Conservation (phyloP, 1,284 basidiomycete species). For the Gymnopus androsaceus region DNA sequence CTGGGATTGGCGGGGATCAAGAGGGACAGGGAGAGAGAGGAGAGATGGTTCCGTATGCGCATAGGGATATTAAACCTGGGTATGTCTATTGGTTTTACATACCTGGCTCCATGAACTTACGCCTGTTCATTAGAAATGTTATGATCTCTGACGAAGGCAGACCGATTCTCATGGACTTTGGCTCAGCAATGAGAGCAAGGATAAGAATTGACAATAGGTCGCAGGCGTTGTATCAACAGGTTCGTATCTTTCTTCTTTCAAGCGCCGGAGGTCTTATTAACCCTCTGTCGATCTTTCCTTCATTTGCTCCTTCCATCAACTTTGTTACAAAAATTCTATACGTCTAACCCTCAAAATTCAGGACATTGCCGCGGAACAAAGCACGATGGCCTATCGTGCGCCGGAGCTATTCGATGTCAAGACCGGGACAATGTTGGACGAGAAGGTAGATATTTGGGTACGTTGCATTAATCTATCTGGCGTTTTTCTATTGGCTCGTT, state of each 20-base stretch:
- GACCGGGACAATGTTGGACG: conserved; percentile 83
- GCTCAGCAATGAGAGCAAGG: conserved; percentile 82
- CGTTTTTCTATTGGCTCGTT: background rate
- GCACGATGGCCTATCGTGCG: conserved; percentile 94
- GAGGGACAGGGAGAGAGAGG: conserved; percentile 41
- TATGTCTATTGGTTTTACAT: conserved; percentile 30
- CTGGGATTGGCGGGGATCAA: conserved; percentile 33
- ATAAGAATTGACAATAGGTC: conserved; percentile 79
- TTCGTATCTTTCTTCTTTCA: conserved; percentile 29
- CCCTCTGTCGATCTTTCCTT: background rate
- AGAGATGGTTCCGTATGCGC: conserved; percentile 86
- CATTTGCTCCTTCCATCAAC: background rate
- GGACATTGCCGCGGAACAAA: conserved; percentile 94
- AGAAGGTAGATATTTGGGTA: conserved; percentile 96
- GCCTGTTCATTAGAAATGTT: conserved; percentile 71
- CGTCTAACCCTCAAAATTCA: conserved; percentile 30
- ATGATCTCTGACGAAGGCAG: conserved; percentile 93
- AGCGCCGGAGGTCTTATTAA: background rate
- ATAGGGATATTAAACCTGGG: conserved; percentile 97
- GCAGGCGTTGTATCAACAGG: conserved; percentile 86
- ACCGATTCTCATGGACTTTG: conserved; percentile 98
- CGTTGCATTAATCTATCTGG: conserved; percentile 25
- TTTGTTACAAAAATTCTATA: background rate
- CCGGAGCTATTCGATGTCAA: conserved; percentile 96
- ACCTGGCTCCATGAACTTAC: background rate